Percentiles rank a stretch among this genome's conserved stretches.
phyloP scores from a whole-genome alignment of 1,139 yeast genomes.

The Taphrina communis region DNA sequence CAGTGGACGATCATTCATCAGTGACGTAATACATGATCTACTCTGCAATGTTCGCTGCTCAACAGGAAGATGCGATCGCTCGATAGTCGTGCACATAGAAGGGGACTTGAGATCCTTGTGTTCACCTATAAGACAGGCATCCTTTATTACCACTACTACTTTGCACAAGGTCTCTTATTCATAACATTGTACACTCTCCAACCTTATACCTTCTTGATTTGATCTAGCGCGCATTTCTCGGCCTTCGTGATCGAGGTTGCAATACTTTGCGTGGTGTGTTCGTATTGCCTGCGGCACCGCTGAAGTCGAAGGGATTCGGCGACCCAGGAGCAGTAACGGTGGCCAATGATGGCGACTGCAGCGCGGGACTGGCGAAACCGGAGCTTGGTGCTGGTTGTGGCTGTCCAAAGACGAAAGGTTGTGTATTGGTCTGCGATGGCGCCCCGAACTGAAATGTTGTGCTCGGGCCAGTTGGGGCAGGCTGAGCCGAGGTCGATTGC shows the following conservation, averaged over 20 bases:
- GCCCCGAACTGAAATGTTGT: slow-evolving; percentile 8
- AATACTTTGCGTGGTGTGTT: slow-evolving; percentile 8
- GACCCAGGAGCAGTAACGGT: slow-evolving; percentile 23
- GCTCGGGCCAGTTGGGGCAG: background rate
- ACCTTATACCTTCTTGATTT: background rate
- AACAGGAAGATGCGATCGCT: too few relatives aligned
- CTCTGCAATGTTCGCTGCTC: background rate
- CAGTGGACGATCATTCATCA: slow-evolving; percentile 8
- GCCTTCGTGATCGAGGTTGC: slow-evolving; percentile 25
- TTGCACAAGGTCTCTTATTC: background rate
- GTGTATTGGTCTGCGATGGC: slow-evolving; percentile 3
- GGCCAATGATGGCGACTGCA: slow-evolving; percentile 18
- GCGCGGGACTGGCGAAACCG: slow-evolving; percentile 18
- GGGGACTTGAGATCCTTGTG: background rate
- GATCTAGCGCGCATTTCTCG: slow-evolving; percentile 9
- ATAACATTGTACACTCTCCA: background rate
- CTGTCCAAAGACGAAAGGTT: slow-evolving; percentile 20
- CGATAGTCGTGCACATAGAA: background rate
- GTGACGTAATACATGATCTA: background rate
- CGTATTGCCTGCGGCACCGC: slow-evolving; percentile 10
- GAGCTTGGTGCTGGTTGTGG: slow-evolving; percentile 2
- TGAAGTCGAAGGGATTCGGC: slow-evolving; percentile 16
- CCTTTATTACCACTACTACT: background rate
- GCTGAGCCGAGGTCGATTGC: background rate
- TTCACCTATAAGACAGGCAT: background rate